Percentiles rank a stretch among this genome's conserved stretches.
Conservation (phyloP, 2,329 filamentous ascomycete species). For the Davidsoniella eucalypti region DNA sequence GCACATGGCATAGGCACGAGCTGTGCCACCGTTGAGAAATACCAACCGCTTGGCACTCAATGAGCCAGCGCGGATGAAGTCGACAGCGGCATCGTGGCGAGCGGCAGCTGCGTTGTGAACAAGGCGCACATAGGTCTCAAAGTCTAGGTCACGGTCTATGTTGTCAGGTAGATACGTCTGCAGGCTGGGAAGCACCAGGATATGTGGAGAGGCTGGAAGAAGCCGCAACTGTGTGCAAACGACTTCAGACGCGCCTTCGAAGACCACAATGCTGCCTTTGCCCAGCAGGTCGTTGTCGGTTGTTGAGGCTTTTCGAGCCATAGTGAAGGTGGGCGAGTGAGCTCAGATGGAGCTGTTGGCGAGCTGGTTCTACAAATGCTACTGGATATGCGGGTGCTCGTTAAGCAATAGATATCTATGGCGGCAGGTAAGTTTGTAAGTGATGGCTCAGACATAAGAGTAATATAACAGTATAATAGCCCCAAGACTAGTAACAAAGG, state of each 20-base stretch:
- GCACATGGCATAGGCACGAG: constrained; percentile 36
- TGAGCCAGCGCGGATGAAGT: constrained; percentile 33
- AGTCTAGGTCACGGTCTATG: constrained; percentile 18
- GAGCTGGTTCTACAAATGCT: constrained; percentile 23
- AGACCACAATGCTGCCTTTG: constrained; percentile 38
- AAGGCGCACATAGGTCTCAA: constrained; percentile 26
- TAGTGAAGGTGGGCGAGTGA: constrained; percentile 23
- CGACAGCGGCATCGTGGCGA: constrained; percentile 31
- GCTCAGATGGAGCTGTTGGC: constrained; percentile 19
- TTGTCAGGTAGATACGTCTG: constrained; percentile 27
- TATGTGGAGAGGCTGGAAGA: constrained; percentile 40
- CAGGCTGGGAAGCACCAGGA: constrained; percentile 39
- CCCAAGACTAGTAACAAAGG: too few species aligned
- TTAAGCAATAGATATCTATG: too few species aligned
- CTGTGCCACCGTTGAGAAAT: constrained; percentile 43
- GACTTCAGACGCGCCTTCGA: constrained; percentile 39
- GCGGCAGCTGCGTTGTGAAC: constrained; percentile 33
- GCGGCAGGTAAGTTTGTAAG: too few species aligned
- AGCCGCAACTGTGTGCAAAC: constrained; percentile 43
- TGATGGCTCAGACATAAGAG: too few species aligned
- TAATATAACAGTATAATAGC: too few species aligned
- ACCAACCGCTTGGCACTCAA: constrained; percentile 35
- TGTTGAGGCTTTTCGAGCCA: constrained; percentile 23
- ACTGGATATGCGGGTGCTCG: neutral
- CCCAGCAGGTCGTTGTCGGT: constrained; percentile 8